Evolutionary conservation across 139 green algal genomes (phyloP).

Genomic region (Chlorella sp.): DNA sequence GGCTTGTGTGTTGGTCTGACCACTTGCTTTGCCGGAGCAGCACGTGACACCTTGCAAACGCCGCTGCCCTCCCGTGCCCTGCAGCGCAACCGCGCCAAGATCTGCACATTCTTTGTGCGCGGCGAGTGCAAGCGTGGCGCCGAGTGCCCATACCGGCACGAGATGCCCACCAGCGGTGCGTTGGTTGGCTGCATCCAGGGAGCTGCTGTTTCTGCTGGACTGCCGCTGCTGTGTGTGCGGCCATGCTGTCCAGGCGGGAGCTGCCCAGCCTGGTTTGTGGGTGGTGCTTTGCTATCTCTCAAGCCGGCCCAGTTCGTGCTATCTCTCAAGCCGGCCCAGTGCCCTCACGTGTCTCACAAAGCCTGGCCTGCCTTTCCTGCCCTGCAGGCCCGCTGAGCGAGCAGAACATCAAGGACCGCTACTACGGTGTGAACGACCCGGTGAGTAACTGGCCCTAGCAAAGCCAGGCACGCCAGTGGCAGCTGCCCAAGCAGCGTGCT

Average conservation of each 20-base stretch:
- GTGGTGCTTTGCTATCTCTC: too few species aligned
- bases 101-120: conserved; percentile 96
- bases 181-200: not conserved
- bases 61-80: too few species aligned
- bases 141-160: conserved; percentile 96
- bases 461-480: too few species aligned
- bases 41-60: too few species aligned
- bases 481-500: too few species aligned
- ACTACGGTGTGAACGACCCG: conserved; percentile 98
- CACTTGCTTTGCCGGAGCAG: too few species aligned
- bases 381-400: conserved; percentile 69
- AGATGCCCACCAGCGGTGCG: conserved; percentile 79
- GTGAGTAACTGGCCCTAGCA: conserved; percentile 20
- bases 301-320: too few species aligned
- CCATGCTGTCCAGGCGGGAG: not conserved
- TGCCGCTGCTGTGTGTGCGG: not conserved
- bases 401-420: conserved; percentile 96
- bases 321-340: too few species aligned
- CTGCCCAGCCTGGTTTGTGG: not conserved
- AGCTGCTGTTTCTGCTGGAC: not conserved
- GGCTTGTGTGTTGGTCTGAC: too few species aligned
- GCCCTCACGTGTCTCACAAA: too few species aligned
- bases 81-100: conserved; percentile 86
- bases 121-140: conserved; percentile 94
- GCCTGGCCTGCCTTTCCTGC: too few species aligned